Base-by-base conservation (phyloP, 306 rosid genomes). In the Fragaria ananassa region DNA sequence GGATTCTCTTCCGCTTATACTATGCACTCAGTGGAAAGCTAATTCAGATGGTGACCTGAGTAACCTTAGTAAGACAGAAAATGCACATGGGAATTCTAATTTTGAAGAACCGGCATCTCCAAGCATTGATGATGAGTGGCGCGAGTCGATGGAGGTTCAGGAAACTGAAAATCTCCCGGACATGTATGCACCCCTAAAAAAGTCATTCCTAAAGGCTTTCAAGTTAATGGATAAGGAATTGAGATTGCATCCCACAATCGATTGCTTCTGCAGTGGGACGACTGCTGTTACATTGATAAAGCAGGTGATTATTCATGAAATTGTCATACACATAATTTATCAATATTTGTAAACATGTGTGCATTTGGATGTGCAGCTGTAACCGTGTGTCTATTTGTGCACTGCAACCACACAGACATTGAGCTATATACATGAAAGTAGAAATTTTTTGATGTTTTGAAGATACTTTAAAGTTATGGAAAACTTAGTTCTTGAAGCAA, bases 251-350 rank as follows among this genome's bases (percentile, higher is more conserved):
- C 86, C 84, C 1, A 77, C 80, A n/a, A 80, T 87, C 13, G 86
- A 87, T 74, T 87, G 88, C 78, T 84, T 84, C 79, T 87, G 90
- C 83, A 87, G 90, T 68, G 90, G 90, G 49, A 44, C 86, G 0
- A 87, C 90, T 0, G 86, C 88, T 4, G 88, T 87, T 67, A 77
- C 88, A 15, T 53, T 87, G 70, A 45, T 87, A 44, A 87, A 84
- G 45, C 88, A 86, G 89, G 89, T 86, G 50, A 77, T n/a, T 27
- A 50, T 68, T 44, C 74, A 39, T 27, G 74, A 67, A 71, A 31
- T 74, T 76, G 37, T n/a, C n/a, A 49, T 35, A 46, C 46, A 61
- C 44, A 42, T 42, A 4, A 1, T 17, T 11, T 23, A 35, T 35
- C 8, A 17, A 13, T 27, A 27, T 60, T 31, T 50, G 39, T 50